phyloP scores from a whole-genome alignment of 2,329 filamentous ascomycete genomes.

The Phialemoniopsis sp. region DNA sequence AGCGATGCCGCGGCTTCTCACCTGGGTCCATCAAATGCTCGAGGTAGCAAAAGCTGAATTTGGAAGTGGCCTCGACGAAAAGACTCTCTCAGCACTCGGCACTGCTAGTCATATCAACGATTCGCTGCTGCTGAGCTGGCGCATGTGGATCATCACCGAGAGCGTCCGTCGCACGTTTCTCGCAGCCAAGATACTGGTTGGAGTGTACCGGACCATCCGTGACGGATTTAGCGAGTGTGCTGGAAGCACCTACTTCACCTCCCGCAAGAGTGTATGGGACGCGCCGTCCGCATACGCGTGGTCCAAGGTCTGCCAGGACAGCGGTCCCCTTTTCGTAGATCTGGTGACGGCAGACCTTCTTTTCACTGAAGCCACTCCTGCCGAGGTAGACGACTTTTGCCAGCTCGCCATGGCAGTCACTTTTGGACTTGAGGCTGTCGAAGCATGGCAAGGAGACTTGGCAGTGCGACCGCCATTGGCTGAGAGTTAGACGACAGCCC shows the following conservation, averaged over 20 bases:
- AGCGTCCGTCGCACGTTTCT: conserved; percentile 22
- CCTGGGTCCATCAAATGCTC: background rate
- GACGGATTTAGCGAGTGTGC: conserved; percentile 13
- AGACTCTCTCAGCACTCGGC: background rate
- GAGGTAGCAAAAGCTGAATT: background rate
- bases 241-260: conserved; percentile 17
- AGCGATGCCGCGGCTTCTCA: conserved; percentile 13
- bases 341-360: conserved; percentile 5
- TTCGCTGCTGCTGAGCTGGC: conserved; percentile 8
- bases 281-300: conserved; percentile 15
- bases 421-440: conserved; percentile 9
- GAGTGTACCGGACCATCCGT: conserved; percentile 15
- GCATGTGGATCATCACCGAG: conserved; percentile 24
- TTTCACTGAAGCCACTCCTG: conserved; percentile 5
- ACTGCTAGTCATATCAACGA: background rate
- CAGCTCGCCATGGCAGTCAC: conserved; percentile 7
- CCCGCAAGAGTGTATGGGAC: conserved; percentile 18
- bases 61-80: background rate
- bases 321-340: conserved; percentile 5
- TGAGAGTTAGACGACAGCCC: too few species aligned
- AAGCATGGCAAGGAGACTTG: conserved; percentile 5
- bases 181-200: conserved; percentile 10
- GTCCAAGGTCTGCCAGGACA: conserved; percentile 5
- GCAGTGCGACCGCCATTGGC: too few species aligned
- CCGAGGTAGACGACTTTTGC: conserved; percentile 12